Percentiles rank a stretch among this genome's conserved stretches.
These are phyloP conservation scores for Capronia americana DNA, from an alignment of 2,329 filamentous ascomycete genomes.

Conservation along the genomic window DNA sequence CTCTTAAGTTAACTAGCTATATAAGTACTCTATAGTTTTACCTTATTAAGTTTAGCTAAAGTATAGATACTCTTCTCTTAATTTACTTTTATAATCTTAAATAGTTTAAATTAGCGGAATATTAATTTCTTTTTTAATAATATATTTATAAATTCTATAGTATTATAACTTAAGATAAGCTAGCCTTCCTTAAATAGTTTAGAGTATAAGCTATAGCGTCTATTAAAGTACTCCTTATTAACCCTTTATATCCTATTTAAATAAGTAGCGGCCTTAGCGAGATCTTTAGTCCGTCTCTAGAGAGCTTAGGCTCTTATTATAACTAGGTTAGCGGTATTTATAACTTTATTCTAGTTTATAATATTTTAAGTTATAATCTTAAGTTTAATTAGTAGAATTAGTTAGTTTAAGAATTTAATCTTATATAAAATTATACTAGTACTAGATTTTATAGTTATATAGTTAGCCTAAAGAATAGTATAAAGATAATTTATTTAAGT, in stretches of 20 bases:
- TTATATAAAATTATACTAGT: slow-evolving; percentile 1
- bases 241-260: background rate
- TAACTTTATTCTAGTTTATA: slow-evolving; percentile 3
- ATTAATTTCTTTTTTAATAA: slow-evolving; percentile 4
- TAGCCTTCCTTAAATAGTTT: background rate
- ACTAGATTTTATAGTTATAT: slow-evolving; percentile 1
- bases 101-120: slow-evolving; percentile 2
- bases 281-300: background rate
- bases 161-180: slow-evolving; percentile 5
- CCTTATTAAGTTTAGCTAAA: slow-evolving; percentile 1
- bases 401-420: slow-evolving; percentile 1
- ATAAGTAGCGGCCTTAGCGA: background rate
- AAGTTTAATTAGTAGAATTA: slow-evolving; percentile 3
- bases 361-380: slow-evolving; percentile 3
- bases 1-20: background rate
- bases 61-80: slow-evolving; percentile 3
- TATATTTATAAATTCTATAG: slow-evolving; percentile 5
- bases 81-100: background rate
- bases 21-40: background rate
- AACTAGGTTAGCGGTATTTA: background rate
- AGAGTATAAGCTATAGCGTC: background rate
- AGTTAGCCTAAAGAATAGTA: background rate
- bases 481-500: background rate
- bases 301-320: background rate
- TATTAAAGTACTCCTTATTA: slow-evolving; percentile 1